These are phyloP conservation scores for Dichotomocladium elegans DNA, from an alignment of 371 early-diverging fungal species.

Conservation along the genomic window DNA sequence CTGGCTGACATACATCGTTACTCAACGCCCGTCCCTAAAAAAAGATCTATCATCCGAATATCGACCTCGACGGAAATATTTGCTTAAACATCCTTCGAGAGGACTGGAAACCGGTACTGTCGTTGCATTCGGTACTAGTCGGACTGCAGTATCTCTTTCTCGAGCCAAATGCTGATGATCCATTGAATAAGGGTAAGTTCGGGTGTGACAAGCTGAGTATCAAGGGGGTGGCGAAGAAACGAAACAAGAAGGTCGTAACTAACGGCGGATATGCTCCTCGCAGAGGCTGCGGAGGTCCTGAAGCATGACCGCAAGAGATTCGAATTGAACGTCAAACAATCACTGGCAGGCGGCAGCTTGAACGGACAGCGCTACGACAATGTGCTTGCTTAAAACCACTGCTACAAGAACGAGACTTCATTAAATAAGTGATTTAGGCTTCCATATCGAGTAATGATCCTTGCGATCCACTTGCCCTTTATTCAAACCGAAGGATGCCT, in stretches of 20 bases:
- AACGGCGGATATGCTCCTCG: not conserved
- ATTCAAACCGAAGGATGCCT: no score
- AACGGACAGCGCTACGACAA: slow-evolving; percentile 63
- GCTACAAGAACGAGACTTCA: not conserved
- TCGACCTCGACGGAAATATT: slow-evolving; percentile 96
- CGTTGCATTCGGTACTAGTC: slow-evolving; percentile 92
- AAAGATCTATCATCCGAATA: slow-evolving; percentile 98
- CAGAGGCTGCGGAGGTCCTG: slow-evolving; percentile 79
- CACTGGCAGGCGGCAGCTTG: slow-evolving; percentile 68
- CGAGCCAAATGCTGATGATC: slow-evolving; percentile 99
- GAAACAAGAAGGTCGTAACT: not conserved
- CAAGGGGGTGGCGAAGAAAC: no score
- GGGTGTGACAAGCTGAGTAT: no score
- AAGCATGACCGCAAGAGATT: slow-evolving; percentile 60
- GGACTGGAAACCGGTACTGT: slow-evolving; percentile 99
- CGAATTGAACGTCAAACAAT: slow-evolving; percentile 57
- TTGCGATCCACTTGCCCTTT: no score
- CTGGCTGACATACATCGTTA: not conserved
- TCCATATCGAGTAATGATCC: slow-evolving; percentile 6
- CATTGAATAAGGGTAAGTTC: slow-evolving; percentile 87
- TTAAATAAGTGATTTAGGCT: not conserved
- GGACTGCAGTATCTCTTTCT: slow-evolving; percentile 94
- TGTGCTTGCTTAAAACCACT: slow-evolving; percentile 31
- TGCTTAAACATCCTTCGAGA: slow-evolving; percentile 99
- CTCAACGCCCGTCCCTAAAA: slow-evolving; percentile 12